Evolutionary conservation across 2,329 filamentous ascomycete genomes (phyloP), one percentile per base, ranked within the genome.

Genomic region (Diaporthe vexans): DNA sequence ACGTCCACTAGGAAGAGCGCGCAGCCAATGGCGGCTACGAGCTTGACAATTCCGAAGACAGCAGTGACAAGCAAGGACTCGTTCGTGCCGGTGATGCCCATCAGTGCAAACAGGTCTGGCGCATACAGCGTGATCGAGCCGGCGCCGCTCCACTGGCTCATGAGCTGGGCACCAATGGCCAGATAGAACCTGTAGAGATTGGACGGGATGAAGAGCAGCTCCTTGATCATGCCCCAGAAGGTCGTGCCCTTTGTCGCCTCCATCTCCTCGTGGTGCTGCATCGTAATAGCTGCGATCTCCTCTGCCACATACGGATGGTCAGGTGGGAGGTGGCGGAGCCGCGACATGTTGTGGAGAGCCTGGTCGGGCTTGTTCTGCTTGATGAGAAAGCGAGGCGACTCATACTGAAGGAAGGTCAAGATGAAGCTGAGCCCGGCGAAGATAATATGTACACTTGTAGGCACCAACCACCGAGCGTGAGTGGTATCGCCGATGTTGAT

Each of bases 1-100:
- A 93, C 91, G 78, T 95, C 94, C 76, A 95, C 93, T 11, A 95
- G 88, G 88, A 95, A 94, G 70, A 95, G 87, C 0, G 94, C 93
- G 81, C 93, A 95, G 52, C 90, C 77, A 43, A 95, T 80, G 19
- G 92, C 90, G 0, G 92, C 88, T 9, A 90, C 81, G 72, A 95
- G 89, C 80, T 95, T 95, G 78, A 95, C 87, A 69, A 95, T 89
- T 57, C 94, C 94, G 71, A 95, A 95, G 68, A 96, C 90, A 4
- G 90, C 93, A 0, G 93, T 95, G 19, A 94, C 90, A 51, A 95
- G 90, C 0, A 95, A 88, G 71, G 91, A 91, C 81, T 94, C 92
- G 58, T 91, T 88, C 58, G 88, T 88, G 10, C 93, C 93, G 0
- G 88, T 90, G 61, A 93, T 90, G 6, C 94, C 94, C 52, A 95